Conservation (phyloP, 1,284 basidiomycete genomes). For the Fomitopsis schrenkii region DNA sequence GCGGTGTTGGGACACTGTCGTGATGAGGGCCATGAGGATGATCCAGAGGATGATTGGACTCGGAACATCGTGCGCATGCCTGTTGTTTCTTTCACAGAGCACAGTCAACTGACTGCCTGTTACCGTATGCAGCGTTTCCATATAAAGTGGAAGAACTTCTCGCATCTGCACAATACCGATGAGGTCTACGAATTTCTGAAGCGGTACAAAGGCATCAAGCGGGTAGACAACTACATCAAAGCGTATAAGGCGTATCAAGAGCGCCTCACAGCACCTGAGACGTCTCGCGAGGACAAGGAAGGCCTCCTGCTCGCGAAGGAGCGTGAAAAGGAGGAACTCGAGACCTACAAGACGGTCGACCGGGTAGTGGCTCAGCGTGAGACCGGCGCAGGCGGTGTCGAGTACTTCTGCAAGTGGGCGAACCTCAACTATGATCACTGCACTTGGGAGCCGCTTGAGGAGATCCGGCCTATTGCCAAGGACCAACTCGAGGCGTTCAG, state of each 20-base stretch:
- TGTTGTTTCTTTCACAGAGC: constrained; percentile 2
- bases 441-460: constrained; percentile 91
- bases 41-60: constrained; percentile 77
- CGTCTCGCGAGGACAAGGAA: constrained; percentile 88
- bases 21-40: constrained; percentile 75
- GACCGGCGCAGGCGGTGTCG: constrained; percentile 60
- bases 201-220: constrained; percentile 91
- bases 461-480: constrained; percentile 73
- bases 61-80: constrained; percentile 66
- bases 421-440: constrained; percentile 93
- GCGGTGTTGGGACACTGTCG: constrained; percentile 78
- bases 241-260: constrained; percentile 73
- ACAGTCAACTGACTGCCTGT: not conserved
- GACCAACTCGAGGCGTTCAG: constrained; percentile 82
- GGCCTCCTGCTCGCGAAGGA: constrained; percentile 87
- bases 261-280: constrained; percentile 61
- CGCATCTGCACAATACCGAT: constrained; percentile 94
- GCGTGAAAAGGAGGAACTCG: constrained; percentile 85
- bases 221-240: constrained; percentile 99
- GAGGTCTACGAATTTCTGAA: constrained; percentile 95
- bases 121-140: constrained; percentile 70
- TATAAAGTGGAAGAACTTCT: constrained; percentile 95
- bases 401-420: constrained; percentile 99
- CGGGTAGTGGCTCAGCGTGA: constrained; percentile 87
- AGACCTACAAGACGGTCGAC: constrained; percentile 91